Base-by-base conservation (phyloP, 2,329 filamentous ascomycete genomes). In the Trichoderma brevicompactum region DNA sequence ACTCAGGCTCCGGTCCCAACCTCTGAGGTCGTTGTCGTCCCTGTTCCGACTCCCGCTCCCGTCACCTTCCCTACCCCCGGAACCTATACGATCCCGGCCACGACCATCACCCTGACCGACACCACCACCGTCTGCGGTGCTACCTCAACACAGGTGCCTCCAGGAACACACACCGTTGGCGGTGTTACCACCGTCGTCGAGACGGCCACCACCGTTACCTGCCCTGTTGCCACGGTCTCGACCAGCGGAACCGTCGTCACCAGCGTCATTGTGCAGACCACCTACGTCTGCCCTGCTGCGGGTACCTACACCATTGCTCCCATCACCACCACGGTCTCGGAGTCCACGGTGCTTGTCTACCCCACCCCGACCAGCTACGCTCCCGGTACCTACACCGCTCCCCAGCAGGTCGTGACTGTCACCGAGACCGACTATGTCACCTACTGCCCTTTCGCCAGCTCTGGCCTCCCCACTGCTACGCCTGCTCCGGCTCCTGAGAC, bases 261-360 rank as follows among this genome's bases (percentile, higher is more conserved):
- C 79, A 90, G 84, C 80, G 81, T 88, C 72, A 86, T 92, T 73
- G 81, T 85, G 79, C 86, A 81, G 72, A 92, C 90, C 73, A 88
- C 87, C 73, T 92, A 89, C 74, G 85, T 89, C 74, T 92, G 90
- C 87, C 89, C 89, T 68, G 82, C 81, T 56, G 82, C 89, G 73
- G 90, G 90, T 76, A 92, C 88, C 65, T 93, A 92, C 84, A 92
- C 88, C 75, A 88, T 93, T 71, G 87, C 83, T 70, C 87, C 90
- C 65, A 83, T 83, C 75, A 90, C 87, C 74, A 90, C 87, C 70
- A 82, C 81, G 40, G 82, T 87, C 70, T 78, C 81, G 65, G 78
- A 80, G 71, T 82, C 82, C 66, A 83, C 82, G 58, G 80, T 83
- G 69, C 79, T 89, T 65, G 84, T 87, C 72, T 88, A 89, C 79